phyloP scores from a whole-genome alignment of 2,329 filamentous ascomycete genomes.

The Moelleriella libera region DNA sequence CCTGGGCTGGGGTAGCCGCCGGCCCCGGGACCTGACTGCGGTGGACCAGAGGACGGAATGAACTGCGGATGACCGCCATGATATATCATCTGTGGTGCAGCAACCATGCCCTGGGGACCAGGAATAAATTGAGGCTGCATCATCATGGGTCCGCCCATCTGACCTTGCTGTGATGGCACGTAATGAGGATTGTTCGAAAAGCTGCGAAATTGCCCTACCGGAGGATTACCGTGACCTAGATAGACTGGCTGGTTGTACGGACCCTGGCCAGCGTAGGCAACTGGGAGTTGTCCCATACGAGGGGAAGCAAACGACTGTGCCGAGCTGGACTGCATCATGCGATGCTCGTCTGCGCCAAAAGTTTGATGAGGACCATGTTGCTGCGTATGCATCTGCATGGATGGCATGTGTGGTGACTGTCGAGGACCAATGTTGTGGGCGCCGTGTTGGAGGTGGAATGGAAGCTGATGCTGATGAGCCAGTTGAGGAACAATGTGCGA shows the following conservation, averaged over 20 bases:
- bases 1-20: conserved; percentile 84
- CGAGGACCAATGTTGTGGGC: conserved; percentile 53
- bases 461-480: conserved; percentile 72
- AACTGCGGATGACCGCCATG: conserved; percentile 49
- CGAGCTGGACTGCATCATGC: conserved; percentile 79
- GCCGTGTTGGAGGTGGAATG: conserved; percentile 67
- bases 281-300: conserved; percentile 54
- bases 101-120: conserved; percentile 55
- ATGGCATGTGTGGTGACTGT: conserved; percentile 60
- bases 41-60: conserved; percentile 45
- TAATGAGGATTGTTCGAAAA: conserved; percentile 60
- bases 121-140: conserved; percentile 64
- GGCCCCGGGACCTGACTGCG: conserved; percentile 46
- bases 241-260: conserved; percentile 61
- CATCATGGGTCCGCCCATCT: conserved; percentile 73
- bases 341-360: conserved; percentile 67
- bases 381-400: conserved; percentile 62
- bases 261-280: conserved; percentile 58
- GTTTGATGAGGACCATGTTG: conserved; percentile 54
- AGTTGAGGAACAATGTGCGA: conserved; percentile 58
- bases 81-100: conserved; percentile 73
- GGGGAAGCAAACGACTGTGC: conserved; percentile 79
- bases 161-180: conserved; percentile 52
- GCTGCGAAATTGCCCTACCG: conserved; percentile 56
- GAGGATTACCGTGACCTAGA: conserved; percentile 54